Evolutionary conservation across 805 yeast genomes (phyloP), one percentile per base, ranked within the genome.

Genomic region (Yamadazyma scolyti): DNA sequence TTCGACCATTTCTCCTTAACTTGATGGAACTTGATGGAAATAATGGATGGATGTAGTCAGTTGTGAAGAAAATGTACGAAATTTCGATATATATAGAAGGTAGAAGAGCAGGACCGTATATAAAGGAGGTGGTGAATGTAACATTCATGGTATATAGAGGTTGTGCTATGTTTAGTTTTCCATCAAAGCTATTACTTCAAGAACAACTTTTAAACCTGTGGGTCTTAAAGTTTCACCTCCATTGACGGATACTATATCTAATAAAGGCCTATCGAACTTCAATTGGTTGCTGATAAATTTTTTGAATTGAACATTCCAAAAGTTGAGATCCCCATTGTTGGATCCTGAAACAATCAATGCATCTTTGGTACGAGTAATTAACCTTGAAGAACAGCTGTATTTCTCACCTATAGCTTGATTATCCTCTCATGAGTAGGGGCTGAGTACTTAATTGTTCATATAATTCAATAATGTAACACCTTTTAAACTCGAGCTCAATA

Each of bases 381-480:
- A 82, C 9, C 63, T 60, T 2, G 79, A 54, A 6, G 74, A 65
- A 43, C 83, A 66, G 16, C 67, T 62, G 47, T 58, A 80, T 40
- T 73, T 75, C 39, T 70, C 77, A 30, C 72, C 56, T n/a, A 75
- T 49, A 7, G 66, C 53, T 6, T 38, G 27, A 6, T 44, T 48
- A 14, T 48, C 25, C 5, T 37, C 43, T 1, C 71, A 70, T 25
- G 43, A 43, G 46, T 70, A 82, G 0, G 95, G 84, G 52, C 86
- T 85, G 20, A 86, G 82, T 15, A 86, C 89, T 41, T 71, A 72
- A 47, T 86, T 85, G 43, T 76, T 71, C 74, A 85, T 76, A 55
- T 84, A 87, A 55, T 87, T 93, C 96, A 96, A 89, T 20, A 89
- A 51, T 37, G 88, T 62, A 4, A 70, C 61, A 3, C 96, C 96